A percentile compares a stretch with the other conserved stretches of the same genome.
Conservation (phyloP, 495 filamentous ascomycete genomes). For the Talaromyces proteolyticus region DNA sequence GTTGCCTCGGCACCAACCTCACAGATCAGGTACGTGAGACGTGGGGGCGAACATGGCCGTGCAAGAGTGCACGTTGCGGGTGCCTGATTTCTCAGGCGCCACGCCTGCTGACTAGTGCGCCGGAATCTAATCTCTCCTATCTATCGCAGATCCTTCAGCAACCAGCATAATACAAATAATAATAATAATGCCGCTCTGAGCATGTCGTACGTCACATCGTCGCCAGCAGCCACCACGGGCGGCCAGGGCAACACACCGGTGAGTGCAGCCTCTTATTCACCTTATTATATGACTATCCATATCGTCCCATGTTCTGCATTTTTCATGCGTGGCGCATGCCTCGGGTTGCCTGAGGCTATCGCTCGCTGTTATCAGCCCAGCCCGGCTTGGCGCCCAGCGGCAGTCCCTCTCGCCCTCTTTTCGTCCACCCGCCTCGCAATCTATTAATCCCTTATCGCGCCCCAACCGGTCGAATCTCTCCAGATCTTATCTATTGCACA, state of each 20-base stretch:
- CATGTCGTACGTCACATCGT: constrained; percentile 57
- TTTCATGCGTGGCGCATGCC: constrained; percentile 1
- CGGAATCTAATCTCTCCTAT: constrained; percentile 1
- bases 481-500: constrained; percentile 44
- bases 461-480: constrained; percentile 36
- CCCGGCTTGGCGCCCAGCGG: constrained; percentile 1
- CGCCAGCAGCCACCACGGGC: constrained; percentile 61
- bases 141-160: constrained; percentile 34
- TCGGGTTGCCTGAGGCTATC: no score
- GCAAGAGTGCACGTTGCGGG: background rate
- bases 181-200: constrained; percentile 38
- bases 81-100: constrained; percentile 4
- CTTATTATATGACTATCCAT: no score
- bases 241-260: constrained; percentile 63
- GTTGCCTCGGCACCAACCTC: constrained; percentile 56
- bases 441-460: constrained; percentile 33
- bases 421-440: constrained; percentile 14
- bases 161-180: background rate
- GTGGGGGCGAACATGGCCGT: background rate
- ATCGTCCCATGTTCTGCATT: no score
- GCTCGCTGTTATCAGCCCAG: constrained; percentile 9
- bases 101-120: background rate
- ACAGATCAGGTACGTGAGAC: constrained; percentile 56
- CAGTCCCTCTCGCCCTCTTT: no score
- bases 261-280: constrained; percentile 28